Base-by-base conservation (phyloP, 2,329 filamentous ascomycete species). In the Monosporascus sp. region DNA sequence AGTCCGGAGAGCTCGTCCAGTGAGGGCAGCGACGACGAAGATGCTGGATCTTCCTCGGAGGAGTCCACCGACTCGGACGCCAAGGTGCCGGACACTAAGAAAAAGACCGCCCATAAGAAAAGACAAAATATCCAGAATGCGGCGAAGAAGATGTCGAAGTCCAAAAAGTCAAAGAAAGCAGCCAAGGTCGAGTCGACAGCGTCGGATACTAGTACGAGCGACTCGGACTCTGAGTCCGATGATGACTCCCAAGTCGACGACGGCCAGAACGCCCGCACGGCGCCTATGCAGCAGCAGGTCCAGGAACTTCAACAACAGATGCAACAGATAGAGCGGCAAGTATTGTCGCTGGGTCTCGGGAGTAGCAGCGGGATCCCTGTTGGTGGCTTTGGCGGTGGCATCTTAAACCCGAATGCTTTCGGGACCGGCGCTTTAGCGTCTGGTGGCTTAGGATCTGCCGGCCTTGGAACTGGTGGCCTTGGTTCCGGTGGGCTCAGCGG, bases 241-340 rank as follows among this genome's bases (percentile, higher is more conserved):
- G 63, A 64, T 5, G 51, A 54, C 11, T 46, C 55, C 2, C 38
- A 54, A 20, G 55, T 57, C 16, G 57, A 56, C 0, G 61, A 64
- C 3, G 48, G 46, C 38, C 57, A 63, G 17, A 31, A 53, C 19
- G 53, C 56, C 2, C 54, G 55, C 8, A 55, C 54, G 17, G 46
- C 44, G 17, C 55, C 55, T 1, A 45, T 58, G 31, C 60, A 63
- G 49, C 55, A 54, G 37, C 56, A 57, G 52, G 51, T 65, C 49
- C 50, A 59, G 14, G 58, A 60, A 5, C 56, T 72, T 20, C 55
- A 63, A 48, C 52, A 56, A 7, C 68, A 72, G 43, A 19, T 63
- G n/a, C 54, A 58, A 26, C 52, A 60, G n/a, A 50, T 62, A 41
- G 48, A 56, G 41, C 57, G 56, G 9, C 57, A 58, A 31, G 48